Evolutionary conservation across 352 stramenopile species (phyloP).

Genomic region (Phytophthora pinifolia): DNA sequence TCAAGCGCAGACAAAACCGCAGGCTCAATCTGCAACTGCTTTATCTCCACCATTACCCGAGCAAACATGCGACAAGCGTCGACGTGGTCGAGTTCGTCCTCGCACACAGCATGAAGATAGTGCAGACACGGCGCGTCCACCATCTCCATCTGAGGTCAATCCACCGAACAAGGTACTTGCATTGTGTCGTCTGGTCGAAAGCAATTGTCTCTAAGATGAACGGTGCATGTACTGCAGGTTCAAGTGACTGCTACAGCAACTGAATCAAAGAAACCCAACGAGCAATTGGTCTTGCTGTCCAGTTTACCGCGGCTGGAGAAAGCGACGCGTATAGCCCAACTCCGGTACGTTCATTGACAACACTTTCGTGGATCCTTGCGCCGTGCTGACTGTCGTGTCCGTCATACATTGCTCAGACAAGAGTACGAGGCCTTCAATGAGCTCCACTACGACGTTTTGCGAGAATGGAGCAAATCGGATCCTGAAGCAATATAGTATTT

Average conservation of each 20-base stretch:
- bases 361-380: too few relatives aligned
- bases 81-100: slow-evolving; percentile 12
- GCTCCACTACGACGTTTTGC: slow-evolving; percentile 44
- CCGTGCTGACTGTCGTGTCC: too few relatives aligned
- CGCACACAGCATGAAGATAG: slow-evolving; percentile 14
- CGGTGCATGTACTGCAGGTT: slow-evolving; percentile 7
- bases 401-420: slow-evolving; percentile 21
- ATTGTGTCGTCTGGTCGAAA: too few relatives aligned
- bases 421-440: slow-evolving; percentile 52
- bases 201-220: slow-evolving; percentile 10
- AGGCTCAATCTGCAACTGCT: slow-evolving; percentile 5
- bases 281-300: slow-evolving; percentile 16
- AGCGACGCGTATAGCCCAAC: slow-evolving; percentile 33
- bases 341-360: slow-evolving; percentile 22
- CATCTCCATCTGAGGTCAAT: slow-evolving; percentile 1
- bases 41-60: slow-evolving; percentile 4
- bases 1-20: background rate
- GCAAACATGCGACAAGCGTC: slow-evolving; percentile 7
- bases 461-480: slow-evolving; percentile 46
- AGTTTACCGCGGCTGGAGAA: slow-evolving; percentile 28
- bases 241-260: background rate
- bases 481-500: slow-evolving; percentile 18
- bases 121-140: background rate
- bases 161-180: background rate
- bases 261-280: slow-evolving; percentile 9